phyloP scores from a whole-genome alignment of 2,329 filamentous ascomycete species.

The Aureobasidium sp. region DNA sequence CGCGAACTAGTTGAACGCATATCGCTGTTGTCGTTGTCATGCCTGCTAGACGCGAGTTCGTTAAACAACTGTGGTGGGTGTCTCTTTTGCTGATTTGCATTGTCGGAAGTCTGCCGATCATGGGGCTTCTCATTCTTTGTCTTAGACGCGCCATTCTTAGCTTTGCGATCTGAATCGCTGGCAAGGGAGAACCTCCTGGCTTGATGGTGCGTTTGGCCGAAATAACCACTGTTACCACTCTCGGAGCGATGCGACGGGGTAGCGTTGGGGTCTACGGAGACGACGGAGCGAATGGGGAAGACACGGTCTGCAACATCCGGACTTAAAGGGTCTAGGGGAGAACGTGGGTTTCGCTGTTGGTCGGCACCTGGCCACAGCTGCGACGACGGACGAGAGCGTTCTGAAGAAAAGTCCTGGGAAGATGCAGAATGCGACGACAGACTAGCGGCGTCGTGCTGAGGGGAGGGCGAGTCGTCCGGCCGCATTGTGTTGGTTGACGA shows the following conservation, averaged over 20 bases:
- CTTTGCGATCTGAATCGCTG: not conserved
- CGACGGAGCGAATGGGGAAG: conserved; percentile 74
- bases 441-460: not conserved
- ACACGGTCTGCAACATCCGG: conserved; percentile 53
- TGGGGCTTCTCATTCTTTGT: not conserved
- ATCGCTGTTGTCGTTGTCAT: conserved; percentile 17
- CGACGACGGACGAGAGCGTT: not conserved
- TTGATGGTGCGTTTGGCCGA: conserved; percentile 21
- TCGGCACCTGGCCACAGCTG: conserved; percentile 1
- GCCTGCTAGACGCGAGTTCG: conserved; percentile 29
- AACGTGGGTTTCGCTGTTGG: not conserved
- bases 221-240: conserved; percentile 34
- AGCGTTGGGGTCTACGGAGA: conserved; percentile 58
- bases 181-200: not conserved
- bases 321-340: conserved; percentile 29
- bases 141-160: not conserved
- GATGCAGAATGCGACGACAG: not conserved
- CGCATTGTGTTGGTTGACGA: not conserved
- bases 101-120: not conserved
- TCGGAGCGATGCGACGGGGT: conserved; percentile 28
- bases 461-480: not conserved
- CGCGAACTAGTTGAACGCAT: conserved; percentile 20
- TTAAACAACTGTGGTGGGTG: conserved; percentile 30
- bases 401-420: not conserved
- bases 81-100: not conserved